These are phyloP conservation scores for Solanum lycopersicoides DNA, from an alignment of 257 asterid genomes.

Conservation along the genomic window DNA sequence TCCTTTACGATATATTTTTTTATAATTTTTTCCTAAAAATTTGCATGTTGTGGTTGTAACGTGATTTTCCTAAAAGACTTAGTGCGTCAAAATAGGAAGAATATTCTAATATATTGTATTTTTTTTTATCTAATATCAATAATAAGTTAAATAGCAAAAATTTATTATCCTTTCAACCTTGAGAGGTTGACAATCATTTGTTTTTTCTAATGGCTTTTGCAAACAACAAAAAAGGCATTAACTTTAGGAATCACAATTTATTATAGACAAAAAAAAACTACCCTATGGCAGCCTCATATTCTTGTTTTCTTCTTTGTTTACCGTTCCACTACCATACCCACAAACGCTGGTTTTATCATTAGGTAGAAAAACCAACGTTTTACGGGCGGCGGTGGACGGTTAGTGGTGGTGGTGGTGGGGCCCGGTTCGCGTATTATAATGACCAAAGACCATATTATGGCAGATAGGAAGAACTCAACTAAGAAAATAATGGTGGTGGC, in stretches of 20 bases:
- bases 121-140: neutral
- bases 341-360: neutral
- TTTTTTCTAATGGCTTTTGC: neutral
- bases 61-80: neutral
- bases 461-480: slow-evolving; percentile 17
- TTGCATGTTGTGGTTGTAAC: neutral
- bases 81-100: neutral
- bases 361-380: neutral
- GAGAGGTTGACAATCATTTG: neutral
- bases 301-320: neutral
- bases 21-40: neutral
- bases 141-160: neutral
- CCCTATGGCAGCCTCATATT: slow-evolving; percentile 11
- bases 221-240: neutral
- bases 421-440: slow-evolving; percentile 3
- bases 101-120: neutral
- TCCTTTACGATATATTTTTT: neutral
- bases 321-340: neutral
- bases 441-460: slow-evolving; percentile 21
- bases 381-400: neutral
- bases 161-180: neutral
- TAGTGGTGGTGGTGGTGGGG: neutral
- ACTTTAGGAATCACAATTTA: neutral
- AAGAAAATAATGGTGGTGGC: slow-evolving; percentile 73
- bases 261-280: neutral